Percentiles rank a stretch among this genome's conserved stretches.
Evolutionary conservation across 352 stramenopile species (phyloP).

Genomic region (Phytophthora quininea): DNA sequence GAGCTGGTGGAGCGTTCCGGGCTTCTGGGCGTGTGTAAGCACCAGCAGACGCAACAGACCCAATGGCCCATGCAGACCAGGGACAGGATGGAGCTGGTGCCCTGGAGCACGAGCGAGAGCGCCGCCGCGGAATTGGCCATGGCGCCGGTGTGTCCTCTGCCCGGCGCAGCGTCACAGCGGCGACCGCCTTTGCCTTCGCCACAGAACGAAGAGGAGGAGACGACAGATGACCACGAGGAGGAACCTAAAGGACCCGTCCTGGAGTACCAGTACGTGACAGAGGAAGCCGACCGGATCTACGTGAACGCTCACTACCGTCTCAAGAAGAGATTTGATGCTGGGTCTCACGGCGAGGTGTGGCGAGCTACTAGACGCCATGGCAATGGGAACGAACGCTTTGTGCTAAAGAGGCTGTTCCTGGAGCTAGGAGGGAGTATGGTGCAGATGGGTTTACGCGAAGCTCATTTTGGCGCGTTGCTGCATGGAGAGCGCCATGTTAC

Average conservation of each 20-base stretch:
- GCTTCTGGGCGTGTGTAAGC: conserved; percentile 68
- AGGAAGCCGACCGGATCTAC: conserved; percentile 67
- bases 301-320: conserved; percentile 81
- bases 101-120: conserved; percentile 17
- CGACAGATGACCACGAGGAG: neutral
- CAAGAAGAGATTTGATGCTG: conserved; percentile 82
- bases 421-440: conserved; percentile 66
- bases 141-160: conserved; percentile 24
- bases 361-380: conserved; percentile 42
- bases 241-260: conserved; percentile 56
- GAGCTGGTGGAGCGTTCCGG: conserved; percentile 73
- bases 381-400: conserved; percentile 55
- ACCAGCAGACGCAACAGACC: conserved; percentile 31
- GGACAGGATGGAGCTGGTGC: conserved; percentile 31
- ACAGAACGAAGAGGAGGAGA: conserved; percentile 1
- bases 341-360: conserved; percentile 88
- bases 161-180: conserved; percentile 21
- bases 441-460: conserved; percentile 82
- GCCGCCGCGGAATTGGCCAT: conserved; percentile 1
- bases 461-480: conserved; percentile 76
- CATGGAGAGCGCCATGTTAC: conserved; percentile 64
- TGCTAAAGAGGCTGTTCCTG: conserved; percentile 89
- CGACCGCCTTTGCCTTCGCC: conserved; percentile 25
- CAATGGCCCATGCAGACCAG: conserved; percentile 30
- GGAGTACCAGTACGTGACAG: conserved; percentile 71